Evolutionary conservation across 371 early-diverging fungal genomes (phyloP), one percentile per base, ranked within the genome.

Genomic region (Lichtheimia hyalospora): DNA sequence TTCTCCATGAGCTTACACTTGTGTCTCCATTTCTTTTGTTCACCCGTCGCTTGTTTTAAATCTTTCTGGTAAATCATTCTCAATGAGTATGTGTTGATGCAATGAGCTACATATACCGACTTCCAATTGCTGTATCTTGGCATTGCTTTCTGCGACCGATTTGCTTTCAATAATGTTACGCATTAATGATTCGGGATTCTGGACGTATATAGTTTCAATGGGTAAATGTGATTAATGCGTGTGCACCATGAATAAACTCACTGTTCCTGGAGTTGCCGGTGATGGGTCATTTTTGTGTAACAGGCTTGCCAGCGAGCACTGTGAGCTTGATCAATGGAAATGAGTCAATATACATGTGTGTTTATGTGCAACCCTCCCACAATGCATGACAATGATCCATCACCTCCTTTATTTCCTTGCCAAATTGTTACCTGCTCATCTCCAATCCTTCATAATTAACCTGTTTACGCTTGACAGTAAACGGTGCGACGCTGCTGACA

Each of bases 391-490:
- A 28, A 28, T 28, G 25, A 3, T 28, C 6, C 2, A 5, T 34
- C 10, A 5, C 6, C 34, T 10, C 34, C 34, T 34, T 40, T 23
- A 20, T 61, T 49, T 23, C 18, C 21, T n/a, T 25, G 25, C 10
- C 25, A 57, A 21, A 18, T 13, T 23, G 34, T 52, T 52, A 63
- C 53, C 63, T 66, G 42, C 63, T 52, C 46, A 60, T 52, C 43
- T 74, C 71, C 53, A 74, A 24, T 49, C 62, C 44, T 59, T 66
- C 59, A 28, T 66, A 71, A 46, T 74, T 74, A 56, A 74, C 63
- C 53, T 74, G 63, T 56, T 74, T 74, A 34, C 74, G 58, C 50
- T 74, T 74, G 6, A 74, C 65, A 39, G 51, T 56, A 20, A 65
- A 57, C 8, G 61, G 52, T 15, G 48, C 42, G 14, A 41, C 52